Evolutionary conservation across 2,329 filamentous ascomycete species (phyloP).

Genomic region (Sporothrix variecibatus): DNA sequence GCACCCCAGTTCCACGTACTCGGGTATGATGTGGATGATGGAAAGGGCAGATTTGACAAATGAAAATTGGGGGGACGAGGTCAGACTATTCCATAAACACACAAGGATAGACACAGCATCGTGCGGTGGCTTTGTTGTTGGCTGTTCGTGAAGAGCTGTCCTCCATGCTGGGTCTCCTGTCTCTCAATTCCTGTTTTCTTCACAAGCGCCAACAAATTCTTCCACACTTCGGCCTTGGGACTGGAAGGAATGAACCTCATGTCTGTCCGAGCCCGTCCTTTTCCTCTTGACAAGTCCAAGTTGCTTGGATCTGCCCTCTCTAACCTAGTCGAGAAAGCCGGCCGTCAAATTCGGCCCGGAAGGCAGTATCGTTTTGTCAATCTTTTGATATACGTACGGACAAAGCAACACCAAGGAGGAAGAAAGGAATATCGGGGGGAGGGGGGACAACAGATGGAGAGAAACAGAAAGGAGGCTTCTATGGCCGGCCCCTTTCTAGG

Average conservation of each 20-base stretch:
- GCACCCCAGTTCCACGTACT: constrained; percentile 12
- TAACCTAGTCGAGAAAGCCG: not conserved
- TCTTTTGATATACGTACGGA: not conserved
- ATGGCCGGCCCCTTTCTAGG: not conserved
- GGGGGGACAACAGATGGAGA: not conserved
- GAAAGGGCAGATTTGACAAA: not conserved
- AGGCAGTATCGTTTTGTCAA: not conserved
- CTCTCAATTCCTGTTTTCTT: not conserved
- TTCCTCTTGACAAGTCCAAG: not conserved
- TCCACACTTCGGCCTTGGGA: not conserved
- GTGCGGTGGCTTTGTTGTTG: not conserved
- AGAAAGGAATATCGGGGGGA: no score
- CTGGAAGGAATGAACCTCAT: not conserved
- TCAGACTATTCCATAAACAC: not conserved
- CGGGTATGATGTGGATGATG: not conserved
- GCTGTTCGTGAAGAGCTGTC: not conserved
- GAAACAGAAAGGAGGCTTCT: not conserved
- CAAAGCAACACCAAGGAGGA: not conserved
- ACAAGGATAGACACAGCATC: not conserved
- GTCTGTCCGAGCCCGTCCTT: not conserved
- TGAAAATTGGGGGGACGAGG: not conserved
- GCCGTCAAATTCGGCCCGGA: not conserved
- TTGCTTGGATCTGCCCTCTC: not conserved
- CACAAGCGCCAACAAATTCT: not conserved
- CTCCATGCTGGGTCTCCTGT: not conserved